Percentiles rank a stretch among this genome's conserved stretches.
phyloP scores from a whole-genome alignment of 805 yeast species.

The Wickerhamomyces bovis region DNA sequence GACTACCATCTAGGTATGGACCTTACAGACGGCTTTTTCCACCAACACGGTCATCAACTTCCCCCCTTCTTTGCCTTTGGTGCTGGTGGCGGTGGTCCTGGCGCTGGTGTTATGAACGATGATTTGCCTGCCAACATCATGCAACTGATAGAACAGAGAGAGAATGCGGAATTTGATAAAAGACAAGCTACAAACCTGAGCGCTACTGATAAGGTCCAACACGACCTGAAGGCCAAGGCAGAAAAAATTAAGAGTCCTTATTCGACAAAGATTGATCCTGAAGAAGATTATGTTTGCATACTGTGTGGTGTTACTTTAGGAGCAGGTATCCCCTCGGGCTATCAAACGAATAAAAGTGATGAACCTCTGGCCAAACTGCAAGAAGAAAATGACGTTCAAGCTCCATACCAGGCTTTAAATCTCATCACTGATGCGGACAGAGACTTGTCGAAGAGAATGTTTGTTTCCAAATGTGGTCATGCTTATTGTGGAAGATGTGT shows the following conservation, averaged over 20 bases:
- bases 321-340: conserved; percentile 57
- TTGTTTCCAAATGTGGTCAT: conserved; percentile 73
- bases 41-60: neutral
- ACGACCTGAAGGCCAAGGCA: neutral
- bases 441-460: conserved; percentile 60
- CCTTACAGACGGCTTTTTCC: neutral
- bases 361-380: conserved; percentile 27
- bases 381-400: conserved; percentile 33
- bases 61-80: neutral
- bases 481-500: conserved; percentile 83
- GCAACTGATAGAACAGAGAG: conserved; percentile 15
- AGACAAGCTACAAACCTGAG: conserved; percentile 8
- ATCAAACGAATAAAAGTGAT: conserved; percentile 27
- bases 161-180: conserved; percentile 12
- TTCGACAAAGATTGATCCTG: conserved; percentile 25
- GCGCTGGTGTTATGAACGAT: conserved; percentile 5
- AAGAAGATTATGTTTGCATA: conserved; percentile 46
- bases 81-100: neutral
- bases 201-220: conserved; percentile 1
- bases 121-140: conserved; percentile 10
- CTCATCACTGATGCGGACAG: conserved; percentile 48
- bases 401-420: conserved; percentile 60
- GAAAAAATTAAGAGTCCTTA: conserved; percentile 11
- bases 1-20: conserved; percentile 6
- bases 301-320: conserved; percentile 73